Evolutionary conservation across 345 rosid species (phyloP).

Genomic region (Lenwebbia sp.): DNA sequence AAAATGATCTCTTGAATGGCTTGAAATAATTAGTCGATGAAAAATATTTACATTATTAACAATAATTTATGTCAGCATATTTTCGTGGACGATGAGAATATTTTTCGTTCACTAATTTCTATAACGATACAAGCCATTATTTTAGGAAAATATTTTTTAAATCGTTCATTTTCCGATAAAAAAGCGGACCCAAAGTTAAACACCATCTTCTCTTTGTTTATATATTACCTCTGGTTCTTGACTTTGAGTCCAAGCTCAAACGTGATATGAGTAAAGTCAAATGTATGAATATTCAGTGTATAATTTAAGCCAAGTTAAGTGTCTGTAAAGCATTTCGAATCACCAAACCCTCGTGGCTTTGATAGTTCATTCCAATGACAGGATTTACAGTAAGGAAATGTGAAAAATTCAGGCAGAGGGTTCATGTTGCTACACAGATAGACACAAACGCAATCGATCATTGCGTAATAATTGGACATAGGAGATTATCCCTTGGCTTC

Average conservation of each 20-base stretch:
- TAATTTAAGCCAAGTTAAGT: neutral
- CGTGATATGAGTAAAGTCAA: neutral
- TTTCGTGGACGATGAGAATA: too few species aligned
- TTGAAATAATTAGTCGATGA: too few species aligned
- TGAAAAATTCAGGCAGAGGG: neutral
- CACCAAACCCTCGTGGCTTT: neutral
- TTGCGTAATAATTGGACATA: neutral
- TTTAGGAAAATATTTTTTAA: too few species aligned
- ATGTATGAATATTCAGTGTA: neutral
- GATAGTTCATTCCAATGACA: neutral
- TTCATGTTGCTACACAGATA: neutral
- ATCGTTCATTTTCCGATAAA: too few species aligned
- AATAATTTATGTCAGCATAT: too few species aligned
- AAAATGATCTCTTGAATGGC: too few species aligned
- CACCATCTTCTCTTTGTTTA: neutral
- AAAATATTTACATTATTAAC: too few species aligned
- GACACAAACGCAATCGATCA: neutral
- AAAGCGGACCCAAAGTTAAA: neutral
- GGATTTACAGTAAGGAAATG: neutral
- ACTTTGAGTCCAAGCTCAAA: neutral
- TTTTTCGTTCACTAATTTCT: too few species aligned
- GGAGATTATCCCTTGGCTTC: neutral
- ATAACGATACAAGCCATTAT: too few species aligned
- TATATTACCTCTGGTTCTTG: neutral
- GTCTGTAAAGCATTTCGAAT: neutral